Evolutionary conservation across 1,139 yeast genomes (phyloP), one percentile per base, ranked within the genome.

Genomic region (Protomyces inouyei): DNA sequence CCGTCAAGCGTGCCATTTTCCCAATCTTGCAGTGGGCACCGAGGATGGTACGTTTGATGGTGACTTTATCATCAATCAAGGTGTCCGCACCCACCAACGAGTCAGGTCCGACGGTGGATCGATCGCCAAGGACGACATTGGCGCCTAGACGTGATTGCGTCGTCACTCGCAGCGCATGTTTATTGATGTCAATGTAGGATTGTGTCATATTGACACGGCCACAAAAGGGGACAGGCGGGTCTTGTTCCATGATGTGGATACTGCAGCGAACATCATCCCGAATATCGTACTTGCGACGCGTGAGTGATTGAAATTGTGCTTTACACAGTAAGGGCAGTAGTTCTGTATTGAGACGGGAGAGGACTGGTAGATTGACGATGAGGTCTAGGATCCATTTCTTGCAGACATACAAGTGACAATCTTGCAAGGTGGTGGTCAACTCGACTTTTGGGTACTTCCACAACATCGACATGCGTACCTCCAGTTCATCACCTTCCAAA

Each of bases 61-160:
- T 89, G 21, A 96, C 87, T 71, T 85, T 84, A 71, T 88, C 96
- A 38, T 88, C 90, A 61, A 90, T 75, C 1, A 74, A 73, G 18
- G 90, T 82, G 53, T 77, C 76, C 3, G 77, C 77, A 14, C 91
- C 95, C 3, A 89, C 84, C 57, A 86, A 76, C 0, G 97, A 89
- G 74, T 95, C 98, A 14, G 86, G 85, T 64, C 98, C 97, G 45
- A 93, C 84, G 28, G 88, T 86, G 0, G 97, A 82, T n/a, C 80
- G 77, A 69, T 86, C 85, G 43, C 79, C 57, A 14, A 61, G n/a
- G n/a, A 36, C 45, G n/a, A 55, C 59, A 25, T 60, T 32, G 37
- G 56, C 16, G 16, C 61, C 55, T 6, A 28, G 14, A 8, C 65
- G 65, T 4, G 37, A 23, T 8, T 60, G 57, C 21, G 55, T 36